These are phyloP conservation scores for Isabelozyma pseudorhagii DNA, from an alignment of 805 yeast species.

Conservation along the genomic window DNA sequence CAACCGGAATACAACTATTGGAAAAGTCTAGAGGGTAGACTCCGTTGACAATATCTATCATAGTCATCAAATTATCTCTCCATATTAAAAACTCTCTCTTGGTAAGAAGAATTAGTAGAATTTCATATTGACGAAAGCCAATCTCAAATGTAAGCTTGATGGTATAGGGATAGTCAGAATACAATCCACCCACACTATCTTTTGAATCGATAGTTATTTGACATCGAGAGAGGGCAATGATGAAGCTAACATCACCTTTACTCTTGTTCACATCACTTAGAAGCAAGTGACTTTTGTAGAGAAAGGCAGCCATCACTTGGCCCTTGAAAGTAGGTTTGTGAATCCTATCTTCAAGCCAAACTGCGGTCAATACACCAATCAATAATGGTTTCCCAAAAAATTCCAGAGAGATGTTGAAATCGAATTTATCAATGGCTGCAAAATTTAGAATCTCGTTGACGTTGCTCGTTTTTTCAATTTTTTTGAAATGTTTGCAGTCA, in stretches of 20 bases:
- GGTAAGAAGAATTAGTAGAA: constrained; percentile 33
- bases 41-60: constrained; percentile 25
- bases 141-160: constrained; percentile 49
- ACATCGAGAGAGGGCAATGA: constrained; percentile 45
- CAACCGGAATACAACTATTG: constrained; percentile 3
- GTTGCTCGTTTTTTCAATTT: constrained; percentile 16
- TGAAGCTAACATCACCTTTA: constrained; percentile 36
- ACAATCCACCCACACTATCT: constrained; percentile 26
- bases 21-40: constrained; percentile 18
- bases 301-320: constrained; percentile 30
- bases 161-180: constrained; percentile 23
- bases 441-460: constrained; percentile 11
- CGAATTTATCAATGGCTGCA: constrained; percentile 3
- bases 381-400: constrained; percentile 46
- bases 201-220: constrained; percentile 16
- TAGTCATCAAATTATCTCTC: constrained; percentile 25
- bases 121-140: constrained; percentile 40
- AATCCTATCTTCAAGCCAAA: constrained; percentile 34
- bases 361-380: constrained; percentile 39
- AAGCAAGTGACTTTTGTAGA: constrained; percentile 52
- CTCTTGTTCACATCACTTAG: constrained; percentile 24
- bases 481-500: constrained; percentile 12
- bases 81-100: constrained; percentile 38
- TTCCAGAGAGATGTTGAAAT: constrained; percentile 19
- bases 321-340: constrained; percentile 1